Base-by-base conservation (phyloP, 2,329 filamentous ascomycete species). In the Pestalotiopsis sp. region DNA sequence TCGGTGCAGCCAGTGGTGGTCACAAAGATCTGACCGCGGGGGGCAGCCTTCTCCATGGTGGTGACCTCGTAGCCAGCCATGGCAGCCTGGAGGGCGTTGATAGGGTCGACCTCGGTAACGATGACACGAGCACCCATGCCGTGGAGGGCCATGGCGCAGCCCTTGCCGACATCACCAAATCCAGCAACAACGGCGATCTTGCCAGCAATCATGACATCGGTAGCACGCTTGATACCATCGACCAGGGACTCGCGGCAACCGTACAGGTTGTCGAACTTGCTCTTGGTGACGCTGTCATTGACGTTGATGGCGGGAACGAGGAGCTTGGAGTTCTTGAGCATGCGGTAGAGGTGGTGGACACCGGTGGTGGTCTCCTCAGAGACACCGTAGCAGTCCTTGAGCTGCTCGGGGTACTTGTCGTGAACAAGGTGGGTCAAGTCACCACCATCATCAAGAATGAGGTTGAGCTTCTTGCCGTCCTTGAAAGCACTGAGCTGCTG, bases 251-350 rank as follows among this genome's bases (percentile, higher is more conserved):
- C 96, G 82, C 94, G 92, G 94, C 96, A 98, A 81, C 96, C 95
- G 90, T 98, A 99, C 75, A 98, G 87, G 92, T 99, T 99, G 91
- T 98, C 96, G 83, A 99, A 99, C 91, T 99, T 99, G 86, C 94
- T 97, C 92, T 98, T 99, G 85, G 96, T 99, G 82, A 99, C 95
- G 70, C 93, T 95, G 91, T 99, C 95, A 88, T 99, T 98, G 89
- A 99, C 95, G 85, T 99, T 99, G 91, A 98, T 94, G 84, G 95
- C 89, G 76, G 96, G 96, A 75, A 97, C 93, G 72, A 97, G 92
- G 74, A 98, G 94, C 84, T 90, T 88, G 82, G 90, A 89, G 77
- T 93, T 91, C 90, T 96, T 98, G 83, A 98, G 87, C 95, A 98
- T 98, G 82, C 91, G 90, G 93, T 98, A 99, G 71, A 99, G 90